A percentile compares a stretch with the other conserved stretches of the same genome.
These are phyloP conservation scores for Terana coerulea DNA, from an alignment of 768 basidiomycete genomes.

Conservation along the genomic window DNA sequence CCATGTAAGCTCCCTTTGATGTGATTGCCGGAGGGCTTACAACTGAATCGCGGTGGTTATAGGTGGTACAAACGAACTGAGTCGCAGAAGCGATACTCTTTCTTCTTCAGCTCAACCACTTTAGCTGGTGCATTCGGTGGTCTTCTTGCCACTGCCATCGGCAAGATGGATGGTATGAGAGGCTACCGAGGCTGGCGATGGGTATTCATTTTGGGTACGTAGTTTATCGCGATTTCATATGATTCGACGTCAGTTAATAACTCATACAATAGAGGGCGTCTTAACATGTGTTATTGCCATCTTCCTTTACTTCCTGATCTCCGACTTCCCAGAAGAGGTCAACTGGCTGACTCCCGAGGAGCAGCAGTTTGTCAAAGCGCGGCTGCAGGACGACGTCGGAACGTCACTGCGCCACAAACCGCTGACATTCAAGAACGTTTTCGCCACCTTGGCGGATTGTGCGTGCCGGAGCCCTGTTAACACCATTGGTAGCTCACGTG, in stretches of 20 bases:
- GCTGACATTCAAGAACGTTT: conserved; percentile 17
- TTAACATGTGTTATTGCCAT: conserved; percentile 32
- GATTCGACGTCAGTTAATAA: not conserved
- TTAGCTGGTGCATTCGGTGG: conserved; percentile 37
- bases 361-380: conserved; percentile 26
- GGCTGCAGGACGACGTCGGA: conserved; percentile 27
- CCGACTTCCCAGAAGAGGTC: conserved; percentile 30
- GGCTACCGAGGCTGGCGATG: conserved; percentile 29
- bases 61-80: conserved; percentile 37
- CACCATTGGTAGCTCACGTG: not conserved
- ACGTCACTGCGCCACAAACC: conserved; percentile 22
- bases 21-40: not conserved
- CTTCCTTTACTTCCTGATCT: conserved; percentile 31
- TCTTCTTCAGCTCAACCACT: conserved; percentile 38
- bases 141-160: conserved; percentile 29
- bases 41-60: not conserved
- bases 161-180: conserved; percentile 30
- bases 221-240: not conserved
- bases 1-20: conserved; percentile 18
- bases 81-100: conserved; percentile 30
- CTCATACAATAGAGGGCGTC: conserved; percentile 28
- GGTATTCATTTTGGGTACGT: conserved; percentile 30
- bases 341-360: conserved; percentile 30
- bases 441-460: conserved; percentile 26
- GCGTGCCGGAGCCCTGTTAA: not conserved